Evolutionary conservation across 2,329 filamentous ascomycete species (phyloP).

Genomic region (Claviceps purpurea): DNA sequence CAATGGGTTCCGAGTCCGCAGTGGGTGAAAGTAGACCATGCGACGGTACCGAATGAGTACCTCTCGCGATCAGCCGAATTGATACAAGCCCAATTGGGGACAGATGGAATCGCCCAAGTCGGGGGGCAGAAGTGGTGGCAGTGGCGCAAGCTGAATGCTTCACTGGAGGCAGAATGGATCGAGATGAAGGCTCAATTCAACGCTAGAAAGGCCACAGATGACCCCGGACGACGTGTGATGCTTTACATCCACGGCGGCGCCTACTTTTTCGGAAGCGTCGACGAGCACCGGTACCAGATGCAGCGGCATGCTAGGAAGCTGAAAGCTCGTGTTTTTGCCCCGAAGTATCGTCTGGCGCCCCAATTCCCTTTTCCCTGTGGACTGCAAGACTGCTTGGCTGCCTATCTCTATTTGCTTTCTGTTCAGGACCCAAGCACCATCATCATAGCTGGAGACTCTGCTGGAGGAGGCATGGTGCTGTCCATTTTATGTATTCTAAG

Average conservation of each 20-base stretch:
- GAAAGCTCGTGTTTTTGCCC: constrained; percentile 77
- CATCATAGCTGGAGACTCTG: constrained; percentile 81
- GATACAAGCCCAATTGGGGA: constrained; percentile 62
- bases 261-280: constrained; percentile 90
- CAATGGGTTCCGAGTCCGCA: constrained; percentile 84
- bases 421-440: constrained; percentile 70
- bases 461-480: constrained; percentile 81
- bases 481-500: constrained; percentile 67
- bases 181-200: constrained; percentile 73
- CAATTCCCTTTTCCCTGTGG: constrained; percentile 95
- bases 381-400: constrained; percentile 75
- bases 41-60: constrained; percentile 50
- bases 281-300: constrained; percentile 96
- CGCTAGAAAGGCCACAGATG: constrained; percentile 49
- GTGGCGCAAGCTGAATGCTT: constrained; percentile 57
- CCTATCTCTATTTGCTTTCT: constrained; percentile 72
- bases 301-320: constrained; percentile 91
- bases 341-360: constrained; percentile 74
- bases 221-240: constrained; percentile 63
- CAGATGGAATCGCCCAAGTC: constrained; percentile 57
- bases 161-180: constrained; percentile 81
- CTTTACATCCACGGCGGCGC: constrained; percentile 89
- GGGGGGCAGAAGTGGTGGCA: constrained; percentile 84
- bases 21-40: constrained; percentile 70
- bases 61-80: constrained; percentile 52